A percentile compares a stretch with the other conserved stretches of the same genome.
Conservation (phyloP, 2,329 filamentous ascomycete species). For the Fusarium fujikuroi region DNA sequence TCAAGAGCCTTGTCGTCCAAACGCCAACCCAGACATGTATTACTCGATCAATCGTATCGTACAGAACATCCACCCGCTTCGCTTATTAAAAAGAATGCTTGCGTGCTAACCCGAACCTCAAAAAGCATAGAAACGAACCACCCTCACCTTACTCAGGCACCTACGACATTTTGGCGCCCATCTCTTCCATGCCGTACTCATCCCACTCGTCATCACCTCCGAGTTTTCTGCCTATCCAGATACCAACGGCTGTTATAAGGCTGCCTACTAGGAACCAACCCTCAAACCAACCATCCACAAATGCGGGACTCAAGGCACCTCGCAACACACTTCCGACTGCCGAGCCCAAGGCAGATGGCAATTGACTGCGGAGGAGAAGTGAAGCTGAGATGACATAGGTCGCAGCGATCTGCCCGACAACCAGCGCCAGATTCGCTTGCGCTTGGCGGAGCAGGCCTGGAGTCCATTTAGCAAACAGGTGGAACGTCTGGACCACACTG, state of each 20-base stretch:
- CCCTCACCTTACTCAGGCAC: neutral
- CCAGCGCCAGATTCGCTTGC: conserved; percentile 80
- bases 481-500: conserved; percentile 85
- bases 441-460: conserved; percentile 77
- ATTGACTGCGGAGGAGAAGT: conserved; percentile 79
- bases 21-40: conserved; percentile 21
- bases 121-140: conserved; percentile 19
- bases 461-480: conserved; percentile 80
- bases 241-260: conserved; percentile 72
- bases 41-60: conserved; percentile 24
- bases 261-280: conserved; percentile 82
- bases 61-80: conserved; percentile 12
- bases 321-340: conserved; percentile 82
- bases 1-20: conserved; percentile 2
- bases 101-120: conserved; percentile 14
- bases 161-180: conserved; percentile 73
- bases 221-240: conserved; percentile 76
- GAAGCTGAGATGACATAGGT: conserved; percentile 88
- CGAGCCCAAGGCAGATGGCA: conserved; percentile 80
- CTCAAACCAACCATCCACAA: conserved; percentile 83
- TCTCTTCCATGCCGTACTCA: conserved; percentile 72
- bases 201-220: conserved; percentile 68
- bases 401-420: conserved; percentile 82
- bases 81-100: conserved; percentile 16
- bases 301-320: conserved; percentile 72